Evolutionary conservation across 352 stramenopile genomes (phyloP).

Genomic region (Globisporangium carolinianum): DNA sequence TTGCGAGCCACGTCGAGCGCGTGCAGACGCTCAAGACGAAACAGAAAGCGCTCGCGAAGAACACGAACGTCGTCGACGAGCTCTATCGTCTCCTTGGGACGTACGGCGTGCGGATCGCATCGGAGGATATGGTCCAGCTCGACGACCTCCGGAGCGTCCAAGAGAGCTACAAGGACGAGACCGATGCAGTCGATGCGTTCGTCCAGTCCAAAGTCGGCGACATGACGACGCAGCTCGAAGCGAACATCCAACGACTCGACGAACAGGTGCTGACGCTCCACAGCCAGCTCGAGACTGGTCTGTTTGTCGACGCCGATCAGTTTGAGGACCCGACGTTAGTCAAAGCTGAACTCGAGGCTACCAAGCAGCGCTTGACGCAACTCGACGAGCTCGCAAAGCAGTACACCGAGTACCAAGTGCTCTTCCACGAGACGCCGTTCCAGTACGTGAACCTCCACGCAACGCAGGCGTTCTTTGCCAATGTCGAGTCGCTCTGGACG

Average conservation of each 20-base stretch:
- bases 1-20: conserved; percentile 81
- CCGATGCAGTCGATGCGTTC: conserved; percentile 78
- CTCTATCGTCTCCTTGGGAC: conserved; percentile 89
- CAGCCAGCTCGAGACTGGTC: conserved; percentile 68
- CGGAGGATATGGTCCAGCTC: conserved; percentile 91
- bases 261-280: conserved; percentile 87
- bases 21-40: conserved; percentile 69
- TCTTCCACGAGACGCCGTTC: conserved; percentile 88
- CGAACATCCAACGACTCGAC: conserved; percentile 89
- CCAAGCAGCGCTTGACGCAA: conserved; percentile 78
- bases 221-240: conserved; percentile 90
- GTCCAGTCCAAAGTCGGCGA: conserved; percentile 82
- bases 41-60: conserved; percentile 76
- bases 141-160: conserved; percentile 84
- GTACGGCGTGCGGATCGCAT: conserved; percentile 89
- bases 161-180: conserved; percentile 86
- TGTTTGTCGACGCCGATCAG: conserved; percentile 85
- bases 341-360: conserved; percentile 68
- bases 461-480: conserved; percentile 81
- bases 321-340: conserved; percentile 83
- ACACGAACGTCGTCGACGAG: conserved; percentile 89
- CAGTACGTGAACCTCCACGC: conserved; percentile 88
- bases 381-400: conserved; percentile 88
- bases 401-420: conserved; percentile 88
- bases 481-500: conserved; percentile 81